These are phyloP conservation scores for Solanum hybrid DNA, from an alignment of 305 asterid genomes.

Conservation along the genomic window DNA sequence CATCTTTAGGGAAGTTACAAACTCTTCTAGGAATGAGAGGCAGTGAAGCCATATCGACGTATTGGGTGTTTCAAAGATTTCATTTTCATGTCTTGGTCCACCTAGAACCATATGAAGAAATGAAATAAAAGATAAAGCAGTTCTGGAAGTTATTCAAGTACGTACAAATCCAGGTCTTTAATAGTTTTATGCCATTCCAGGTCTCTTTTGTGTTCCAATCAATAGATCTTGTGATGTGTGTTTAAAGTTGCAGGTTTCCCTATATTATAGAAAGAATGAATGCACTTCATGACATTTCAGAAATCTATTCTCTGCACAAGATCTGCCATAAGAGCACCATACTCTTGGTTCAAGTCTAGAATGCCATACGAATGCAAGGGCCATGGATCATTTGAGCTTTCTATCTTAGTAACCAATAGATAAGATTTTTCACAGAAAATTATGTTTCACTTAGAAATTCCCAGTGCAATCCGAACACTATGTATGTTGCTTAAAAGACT, in stretches of 20 bases:
- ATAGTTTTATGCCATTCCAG: slow-evolving; percentile 1
- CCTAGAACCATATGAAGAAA: not conserved
- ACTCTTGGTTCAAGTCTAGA: not conserved
- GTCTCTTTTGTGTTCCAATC: not conserved
- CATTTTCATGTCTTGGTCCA: not conserved
- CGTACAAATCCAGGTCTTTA: not conserved
- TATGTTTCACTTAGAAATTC: not conserved
- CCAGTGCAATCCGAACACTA: not conserved
- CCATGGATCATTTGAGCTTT: not conserved
- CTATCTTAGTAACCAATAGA: not conserved
- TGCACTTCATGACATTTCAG: not conserved
- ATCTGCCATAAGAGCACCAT: not conserved
- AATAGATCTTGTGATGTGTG: not conserved
- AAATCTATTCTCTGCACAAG: not conserved
- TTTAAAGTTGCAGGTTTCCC: not conserved
- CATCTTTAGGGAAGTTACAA: not conserved
- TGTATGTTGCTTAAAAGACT: not conserved
- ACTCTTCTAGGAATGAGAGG: not conserved
- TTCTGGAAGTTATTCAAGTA: not conserved
- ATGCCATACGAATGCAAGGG: not conserved
- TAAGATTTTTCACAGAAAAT: not conserved
- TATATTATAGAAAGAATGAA: not conserved
- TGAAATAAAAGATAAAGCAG: not conserved
- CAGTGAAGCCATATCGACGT: not conserved
- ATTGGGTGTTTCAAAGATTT: not conserved